phyloP scores from a whole-genome alignment of 352 stramenopile genomes.

The Phytopythium cucurbitacearum region DNA sequence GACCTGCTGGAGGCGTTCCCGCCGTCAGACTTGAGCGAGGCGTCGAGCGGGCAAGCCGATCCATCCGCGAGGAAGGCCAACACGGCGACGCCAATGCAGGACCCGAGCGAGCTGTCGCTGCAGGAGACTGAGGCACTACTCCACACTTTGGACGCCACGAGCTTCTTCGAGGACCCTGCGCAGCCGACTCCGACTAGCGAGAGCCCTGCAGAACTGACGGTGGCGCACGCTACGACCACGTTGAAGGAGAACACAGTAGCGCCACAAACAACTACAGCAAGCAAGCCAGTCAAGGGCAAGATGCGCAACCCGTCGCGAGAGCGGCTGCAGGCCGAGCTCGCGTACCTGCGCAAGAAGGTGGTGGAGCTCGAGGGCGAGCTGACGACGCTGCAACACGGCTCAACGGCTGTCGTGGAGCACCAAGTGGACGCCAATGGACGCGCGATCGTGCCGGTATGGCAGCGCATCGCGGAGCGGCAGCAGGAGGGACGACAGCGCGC shows the following conservation, averaged over 20 bases:
- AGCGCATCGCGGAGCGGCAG: conserved; percentile 44
- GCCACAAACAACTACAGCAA: too few species aligned
- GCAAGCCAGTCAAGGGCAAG: conserved; percentile 12
- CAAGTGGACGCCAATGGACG: conserved; percentile 10
- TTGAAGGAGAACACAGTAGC: too few species aligned
- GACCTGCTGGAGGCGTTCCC: too few species aligned
- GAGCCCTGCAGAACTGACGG: too few species aligned
- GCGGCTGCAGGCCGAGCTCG: conserved; percentile 42
- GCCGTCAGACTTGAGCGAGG: too few species aligned
- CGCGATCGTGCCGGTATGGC: conserved; percentile 32
- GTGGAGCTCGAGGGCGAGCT: conserved; percentile 38
- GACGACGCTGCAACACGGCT: conserved; percentile 14
- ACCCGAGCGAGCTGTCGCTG: conserved; percentile 11
- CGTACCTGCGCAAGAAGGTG: conserved; percentile 35
- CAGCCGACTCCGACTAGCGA: not conserved
- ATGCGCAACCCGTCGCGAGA: conserved; percentile 43
- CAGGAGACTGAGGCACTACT: conserved; percentile 28
- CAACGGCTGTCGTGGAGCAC: not conserved
- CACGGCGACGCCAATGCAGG: too few species aligned
- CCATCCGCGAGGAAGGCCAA: too few species aligned
- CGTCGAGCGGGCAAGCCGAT: too few species aligned
- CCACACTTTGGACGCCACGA: conserved; percentile 18
- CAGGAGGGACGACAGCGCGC: conserved; percentile 19
- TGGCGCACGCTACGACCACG: too few species aligned
- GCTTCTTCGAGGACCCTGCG: conserved; percentile 6